Conservation (phyloP, 2,329 filamentous ascomycete genomes). For the Trematosphaeria pertusa region DNA sequence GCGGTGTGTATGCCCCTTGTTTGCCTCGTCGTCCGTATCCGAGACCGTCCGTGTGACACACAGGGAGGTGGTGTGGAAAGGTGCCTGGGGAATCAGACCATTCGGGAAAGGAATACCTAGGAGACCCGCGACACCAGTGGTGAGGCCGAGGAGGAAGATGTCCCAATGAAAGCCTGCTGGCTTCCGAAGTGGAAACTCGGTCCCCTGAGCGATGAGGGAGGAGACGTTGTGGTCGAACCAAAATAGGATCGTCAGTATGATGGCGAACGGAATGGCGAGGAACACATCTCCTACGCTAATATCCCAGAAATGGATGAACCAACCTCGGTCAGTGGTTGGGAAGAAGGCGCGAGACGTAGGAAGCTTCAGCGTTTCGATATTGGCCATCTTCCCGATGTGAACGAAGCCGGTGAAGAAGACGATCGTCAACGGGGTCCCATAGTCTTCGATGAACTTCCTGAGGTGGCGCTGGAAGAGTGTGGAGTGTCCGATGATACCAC, state of each 20-base stretch:
- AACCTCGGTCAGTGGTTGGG: conserved; percentile 74
- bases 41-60: conserved; percentile 50
- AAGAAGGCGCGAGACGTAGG: conserved; percentile 80
- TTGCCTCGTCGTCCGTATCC: conserved; percentile 49
- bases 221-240: conserved; percentile 85
- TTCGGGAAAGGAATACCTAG: conserved; percentile 65
- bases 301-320: conserved; percentile 85
- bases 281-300: conserved; percentile 76
- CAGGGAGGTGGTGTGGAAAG: conserved; percentile 64
- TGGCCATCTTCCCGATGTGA: conserved; percentile 81
- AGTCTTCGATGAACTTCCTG: conserved; percentile 86
- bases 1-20: conserved; percentile 53
- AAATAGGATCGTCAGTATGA: conserved; percentile 83
- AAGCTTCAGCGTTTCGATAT: conserved; percentile 71
- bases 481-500: conserved; percentile 73
- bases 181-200: conserved; percentile 63
- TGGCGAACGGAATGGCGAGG: conserved; percentile 83
- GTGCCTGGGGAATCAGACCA: conserved; percentile 66
- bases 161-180: conserved; percentile 69
- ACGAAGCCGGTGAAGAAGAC: conserved; percentile 92
- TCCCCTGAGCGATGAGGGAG: conserved; percentile 63
- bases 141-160: conserved; percentile 64
- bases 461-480: conserved; percentile 76
- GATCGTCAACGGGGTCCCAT: conserved; percentile 71
- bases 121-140: conserved; percentile 63